Evolutionary conservation across 495 filamentous ascomycete genomes (phyloP), one percentile per base, ranked within the genome.

Genomic region (Hypoxylon perforatum): DNA sequence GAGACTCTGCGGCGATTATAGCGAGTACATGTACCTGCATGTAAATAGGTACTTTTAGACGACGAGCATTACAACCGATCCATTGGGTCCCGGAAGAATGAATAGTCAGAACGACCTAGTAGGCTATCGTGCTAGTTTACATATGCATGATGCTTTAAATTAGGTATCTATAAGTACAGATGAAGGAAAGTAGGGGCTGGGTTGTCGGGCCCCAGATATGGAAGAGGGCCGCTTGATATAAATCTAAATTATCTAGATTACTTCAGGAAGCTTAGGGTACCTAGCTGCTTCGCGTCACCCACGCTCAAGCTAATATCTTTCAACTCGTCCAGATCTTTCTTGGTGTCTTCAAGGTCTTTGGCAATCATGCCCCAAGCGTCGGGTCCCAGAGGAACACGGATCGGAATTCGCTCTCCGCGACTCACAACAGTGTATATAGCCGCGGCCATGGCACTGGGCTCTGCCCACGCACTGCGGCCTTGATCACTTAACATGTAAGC

Each of bases 311-410:
- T 72, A 4, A 80, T 38, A 17, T 78, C 77, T 63, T 73, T 80
- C 22, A 70, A 10, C 51, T 67, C 65, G 2, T 81, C 79, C 51
- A 83, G 54, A 17, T 74, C 60, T 61, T 69, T 65, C 48, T 68
- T 64, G 3, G 57, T 36, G 17, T 44, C 57, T 56, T 80, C 76
- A 19, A 76, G 46, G 30, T 77, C 77, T 52, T 17, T 28, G 65
- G 70, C 73, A 19, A 78, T 49, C 59, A 83, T 50, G 2, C 70
- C 75, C 73, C 76, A 83, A n/a, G 77, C 64, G 51, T 80, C 79
- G 14, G 66, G 56, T 19, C 83, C 82, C 2, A 85, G 61, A 8
- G 82, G 80, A 38, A 83, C 51, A 3, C 78, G 65, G 36, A 85
- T 68, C 6, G 82, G 81, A 15, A 84, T 75, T 6, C 69, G 65